Evolutionary conservation across 495 filamentous ascomycete genomes (phyloP).

Genomic region (Tuber brumale): DNA sequence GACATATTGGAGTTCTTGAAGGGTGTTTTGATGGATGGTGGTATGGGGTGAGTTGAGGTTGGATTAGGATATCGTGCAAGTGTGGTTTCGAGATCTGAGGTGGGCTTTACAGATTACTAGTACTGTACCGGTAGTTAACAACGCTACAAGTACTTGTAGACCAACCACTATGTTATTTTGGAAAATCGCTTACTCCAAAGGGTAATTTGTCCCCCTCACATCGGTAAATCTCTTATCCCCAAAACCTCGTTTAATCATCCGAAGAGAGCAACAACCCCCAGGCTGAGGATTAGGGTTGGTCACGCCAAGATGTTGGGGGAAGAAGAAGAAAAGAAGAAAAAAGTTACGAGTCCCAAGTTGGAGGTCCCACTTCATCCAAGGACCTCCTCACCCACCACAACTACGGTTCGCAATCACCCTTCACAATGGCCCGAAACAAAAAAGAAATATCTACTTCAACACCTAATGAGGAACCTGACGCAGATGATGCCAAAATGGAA

Average conservation of each 20-base stretch:
- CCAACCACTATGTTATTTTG: background rate
- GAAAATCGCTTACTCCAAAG: background rate
- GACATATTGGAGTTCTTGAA: conserved; percentile 17
- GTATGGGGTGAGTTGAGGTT: conserved; percentile 9
- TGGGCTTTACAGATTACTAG: background rate
- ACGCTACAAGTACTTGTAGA: no score
- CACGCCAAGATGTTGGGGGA: conserved; percentile 16
- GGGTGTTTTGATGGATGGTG: background rate
- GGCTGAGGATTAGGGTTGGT: background rate
- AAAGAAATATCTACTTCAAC: conserved; percentile 3
- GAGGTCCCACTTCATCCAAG: background rate
- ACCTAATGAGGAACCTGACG: background rate
- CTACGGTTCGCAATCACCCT: background rate
- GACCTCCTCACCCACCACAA: background rate
- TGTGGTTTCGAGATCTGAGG: background rate
- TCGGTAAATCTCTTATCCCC: background rate
- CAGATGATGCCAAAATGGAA: conserved; percentile 6
- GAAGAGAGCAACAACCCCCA: no score
- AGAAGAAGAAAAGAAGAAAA: conserved; percentile 13
- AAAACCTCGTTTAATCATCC: background rate
- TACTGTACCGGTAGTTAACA: background rate
- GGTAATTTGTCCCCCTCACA: background rate
- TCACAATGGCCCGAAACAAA: conserved; percentile 18
- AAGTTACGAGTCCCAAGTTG: conserved; percentile 11
- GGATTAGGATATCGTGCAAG: conserved; percentile 8